Percentiles rank a stretch among this genome's conserved stretches.
Evolutionary conservation across 176 grass and related monocot genomes (phyloP).

Genomic region (Aegilops tauschii): DNA sequence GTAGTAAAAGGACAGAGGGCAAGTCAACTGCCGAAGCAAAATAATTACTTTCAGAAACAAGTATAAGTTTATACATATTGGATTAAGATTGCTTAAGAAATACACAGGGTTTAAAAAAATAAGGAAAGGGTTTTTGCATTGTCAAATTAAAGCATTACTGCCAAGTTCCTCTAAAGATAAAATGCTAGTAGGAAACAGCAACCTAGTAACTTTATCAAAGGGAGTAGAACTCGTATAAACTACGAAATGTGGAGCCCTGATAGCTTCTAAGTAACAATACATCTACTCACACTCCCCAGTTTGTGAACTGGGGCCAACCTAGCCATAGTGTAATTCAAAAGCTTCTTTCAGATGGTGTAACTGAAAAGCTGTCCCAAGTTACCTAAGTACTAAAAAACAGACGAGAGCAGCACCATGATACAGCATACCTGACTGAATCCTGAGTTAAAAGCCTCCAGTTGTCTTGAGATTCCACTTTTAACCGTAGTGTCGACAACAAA

Average conservation of each 20-base stretch:
- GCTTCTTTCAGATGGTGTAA: not conserved
- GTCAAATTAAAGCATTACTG: not conserved
- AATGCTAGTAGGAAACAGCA: not conserved
- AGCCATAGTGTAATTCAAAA: constrained; percentile 7
- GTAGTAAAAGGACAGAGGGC: not conserved
- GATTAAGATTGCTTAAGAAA: not conserved
- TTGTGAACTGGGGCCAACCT: not conserved
- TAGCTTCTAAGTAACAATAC: not conserved
- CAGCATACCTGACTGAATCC: constrained; percentile 87
- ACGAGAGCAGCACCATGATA: not conserved
- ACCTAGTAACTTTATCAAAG: not conserved
- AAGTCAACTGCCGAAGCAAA: no score
- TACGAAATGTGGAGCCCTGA: not conserved
- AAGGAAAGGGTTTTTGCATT: not conserved
- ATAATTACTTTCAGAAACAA: not conserved
- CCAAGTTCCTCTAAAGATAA: not conserved
- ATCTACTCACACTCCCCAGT: not conserved
- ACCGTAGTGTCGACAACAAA: constrained; percentile 63
- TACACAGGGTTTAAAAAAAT: not conserved
- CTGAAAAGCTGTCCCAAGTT: not conserved
- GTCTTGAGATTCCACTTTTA: constrained; percentile 66
- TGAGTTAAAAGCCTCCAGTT: constrained; percentile 82
- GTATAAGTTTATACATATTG: not conserved
- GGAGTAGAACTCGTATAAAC: not conserved
- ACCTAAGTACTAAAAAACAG: not conserved